Evolutionary conservation across 345 rosid genomes (phyloP).

Genomic region (Geranium brycei): DNA sequence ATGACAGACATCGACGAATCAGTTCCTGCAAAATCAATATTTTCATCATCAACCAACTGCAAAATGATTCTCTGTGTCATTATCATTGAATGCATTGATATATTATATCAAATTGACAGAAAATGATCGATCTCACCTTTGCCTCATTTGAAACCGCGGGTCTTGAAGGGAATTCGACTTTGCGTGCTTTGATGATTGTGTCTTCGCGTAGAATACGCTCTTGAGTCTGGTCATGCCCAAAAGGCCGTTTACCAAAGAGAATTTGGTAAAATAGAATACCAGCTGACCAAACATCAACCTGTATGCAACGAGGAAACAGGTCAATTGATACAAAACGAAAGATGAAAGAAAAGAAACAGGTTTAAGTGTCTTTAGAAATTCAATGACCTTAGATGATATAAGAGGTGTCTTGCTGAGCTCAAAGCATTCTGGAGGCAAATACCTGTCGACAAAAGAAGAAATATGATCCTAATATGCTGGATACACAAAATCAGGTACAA

Average conservation of each 20-base stretch:
- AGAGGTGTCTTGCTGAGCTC: conserved; percentile 84
- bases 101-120: no score
- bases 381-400: conserved; percentile 87
- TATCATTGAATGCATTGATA: no score
- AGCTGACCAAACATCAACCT: conserved; percentile 99
- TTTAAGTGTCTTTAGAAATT: not conserved
- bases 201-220: conserved; percentile 91
- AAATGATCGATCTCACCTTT: conserved; percentile 40
- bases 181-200: conserved; percentile 91
- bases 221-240: conserved; percentile 96
- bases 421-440: conserved; percentile 97
- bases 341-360: not conserved
- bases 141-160: conserved; percentile 88
- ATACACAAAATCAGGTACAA: not conserved
- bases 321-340: conserved; percentile 1
- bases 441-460: conserved; percentile 37
- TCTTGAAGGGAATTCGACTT: conserved; percentile 87
- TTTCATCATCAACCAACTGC: no score
- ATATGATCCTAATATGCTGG: not conserved
- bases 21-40: conserved; percentile 45
- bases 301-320: conserved; percentile 10
- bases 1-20: conserved; percentile 80
- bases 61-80: no score
- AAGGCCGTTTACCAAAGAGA: conserved; percentile 89
- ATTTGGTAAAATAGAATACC: conserved; percentile 91